A percentile compares a stretch with the other conserved stretches of the same genome.
These are phyloP conservation scores for Curvularia lunata DNA, from an alignment of 2,329 filamentous ascomycete genomes.

Conservation along the genomic window DNA sequence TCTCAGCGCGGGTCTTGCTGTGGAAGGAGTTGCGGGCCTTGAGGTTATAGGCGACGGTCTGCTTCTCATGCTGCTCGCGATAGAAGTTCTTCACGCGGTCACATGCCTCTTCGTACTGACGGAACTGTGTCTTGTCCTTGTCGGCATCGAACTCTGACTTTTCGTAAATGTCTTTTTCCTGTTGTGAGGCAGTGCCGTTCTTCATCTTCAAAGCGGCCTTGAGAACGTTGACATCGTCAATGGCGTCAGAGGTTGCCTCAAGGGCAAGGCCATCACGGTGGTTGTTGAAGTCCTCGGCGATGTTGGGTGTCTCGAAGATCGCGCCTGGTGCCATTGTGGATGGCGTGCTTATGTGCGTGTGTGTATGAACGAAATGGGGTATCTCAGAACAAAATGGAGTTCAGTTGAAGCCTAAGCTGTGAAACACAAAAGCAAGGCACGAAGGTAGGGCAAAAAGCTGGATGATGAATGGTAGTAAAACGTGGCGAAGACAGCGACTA, in stretches of 20 bases:
- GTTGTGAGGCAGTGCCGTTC: constrained; percentile 53
- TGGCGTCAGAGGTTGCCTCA: constrained; percentile 64
- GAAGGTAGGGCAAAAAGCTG: constrained; percentile 7
- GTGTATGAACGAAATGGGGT: constrained; percentile 18
- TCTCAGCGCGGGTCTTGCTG: constrained; percentile 70
- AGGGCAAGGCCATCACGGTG: constrained; percentile 63
- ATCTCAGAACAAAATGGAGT: constrained; percentile 21
- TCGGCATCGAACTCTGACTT: constrained; percentile 71
- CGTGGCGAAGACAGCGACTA: constrained; percentile 22
- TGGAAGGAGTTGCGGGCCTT: constrained; percentile 75
- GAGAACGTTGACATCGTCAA: constrained; percentile 66
- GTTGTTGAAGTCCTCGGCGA: constrained; percentile 54
- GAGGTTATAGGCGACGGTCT: constrained; percentile 84
- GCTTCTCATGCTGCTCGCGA: constrained; percentile 71
- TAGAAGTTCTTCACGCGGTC: constrained; percentile 89
- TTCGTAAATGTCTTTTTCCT: constrained; percentile 59
- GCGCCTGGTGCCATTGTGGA: constrained; percentile 55
- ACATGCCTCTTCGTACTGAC: constrained; percentile 82
- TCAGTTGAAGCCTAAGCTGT: constrained; percentile 4
- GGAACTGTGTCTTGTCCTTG: constrained; percentile 81
- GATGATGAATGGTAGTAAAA: constrained; percentile 9
- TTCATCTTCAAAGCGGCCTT: constrained; percentile 61
- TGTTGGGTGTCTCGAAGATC: constrained; percentile 52
- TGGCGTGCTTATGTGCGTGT: constrained; percentile 4
- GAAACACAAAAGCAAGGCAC: constrained; percentile 2